These are phyloP conservation scores for Dictyostelium intermedium DNA, from an alignment of 78 protist genomes.

Conservation along the genomic window DNA sequence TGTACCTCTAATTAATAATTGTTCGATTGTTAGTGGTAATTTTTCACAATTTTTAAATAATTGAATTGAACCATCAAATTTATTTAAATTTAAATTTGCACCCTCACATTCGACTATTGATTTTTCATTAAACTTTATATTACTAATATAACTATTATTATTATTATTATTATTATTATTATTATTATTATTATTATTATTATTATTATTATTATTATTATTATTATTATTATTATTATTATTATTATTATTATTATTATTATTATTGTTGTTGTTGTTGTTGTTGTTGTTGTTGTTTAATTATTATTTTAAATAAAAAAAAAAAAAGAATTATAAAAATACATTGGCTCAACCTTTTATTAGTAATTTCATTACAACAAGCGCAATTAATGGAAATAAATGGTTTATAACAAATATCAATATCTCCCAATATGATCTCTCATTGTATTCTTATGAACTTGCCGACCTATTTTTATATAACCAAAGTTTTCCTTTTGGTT, in stretches of 20 bases:
- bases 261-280: not conserved
- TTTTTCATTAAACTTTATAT: not conserved
- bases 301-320: not conserved
- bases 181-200: not conserved
- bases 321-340: too few relatives aligned
- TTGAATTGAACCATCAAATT: slow-evolving; percentile 71
- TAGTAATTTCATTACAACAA: too few relatives aligned
- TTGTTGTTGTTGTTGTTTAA: not conserved
- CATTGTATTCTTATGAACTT: not conserved
- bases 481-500: not conserved
- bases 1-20: slow-evolving; percentile 42
- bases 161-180: not conserved
- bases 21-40: slow-evolving; percentile 41
- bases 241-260: not conserved
- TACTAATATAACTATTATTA: not conserved
- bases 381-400: too few relatives aligned
- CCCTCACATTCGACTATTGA: slow-evolving; percentile 70
- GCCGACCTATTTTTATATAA: not conserved
- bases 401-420: too few relatives aligned
- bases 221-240: not conserved
- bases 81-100: slow-evolving; percentile 74
- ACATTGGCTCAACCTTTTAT: too few relatives aligned
- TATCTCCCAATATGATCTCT: not conserved
- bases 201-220: too few relatives aligned
- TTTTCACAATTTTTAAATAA: not conserved